Evolutionary conservation across 75 land plant species (phyloP), one percentile per base, ranked within the genome.

Genomic region (Cupressus sempervirens): DNA sequence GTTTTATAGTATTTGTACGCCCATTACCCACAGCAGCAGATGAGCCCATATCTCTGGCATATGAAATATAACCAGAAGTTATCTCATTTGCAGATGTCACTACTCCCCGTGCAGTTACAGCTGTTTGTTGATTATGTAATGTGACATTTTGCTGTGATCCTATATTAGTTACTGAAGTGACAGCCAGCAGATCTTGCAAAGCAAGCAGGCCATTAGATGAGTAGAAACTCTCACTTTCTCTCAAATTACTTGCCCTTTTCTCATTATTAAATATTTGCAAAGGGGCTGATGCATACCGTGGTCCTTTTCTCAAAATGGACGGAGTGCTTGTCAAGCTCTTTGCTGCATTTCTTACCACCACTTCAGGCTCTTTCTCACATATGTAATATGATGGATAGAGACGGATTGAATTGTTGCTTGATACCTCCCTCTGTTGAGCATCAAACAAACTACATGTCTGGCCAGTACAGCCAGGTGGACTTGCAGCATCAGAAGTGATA

Each of bases 111-210:
- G 46, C 15, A 32, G 83, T 11, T 1, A 86, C 88, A 52, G 36
- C 46, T 36, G 86, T 75, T 74, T 82, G 92, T 43, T 87, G 90
- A 80, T 91, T 86, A 73, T 82, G 88, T 30, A 86, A 88, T 23
- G 36, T 46, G 26, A 87, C 91, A 80, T 82, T 87, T 15, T 54
- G 74, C 16, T 83, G 90, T 26, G 84, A 84, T 82, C 85, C 86
- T 43, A 93, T 85, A 83, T 84, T 90, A 12, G 93, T 90, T 41
- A 86, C 38, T 36, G 89, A 75, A 50, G 95, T 87, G n/a, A 93
- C 68, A 91, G 84, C 95, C 91, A 6, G 95, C 95, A 82, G 95
- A 79, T 79, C 81, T 45, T 38, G 48, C 26, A 30, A 79, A 32
- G 43, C 45, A 11, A 45, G 23, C 14, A 79, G 45, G 50, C 48